Evolutionary conservation across 2,329 filamentous ascomycete genomes (phyloP).

Genomic region (Ophiosphaerella korrae): DNA sequence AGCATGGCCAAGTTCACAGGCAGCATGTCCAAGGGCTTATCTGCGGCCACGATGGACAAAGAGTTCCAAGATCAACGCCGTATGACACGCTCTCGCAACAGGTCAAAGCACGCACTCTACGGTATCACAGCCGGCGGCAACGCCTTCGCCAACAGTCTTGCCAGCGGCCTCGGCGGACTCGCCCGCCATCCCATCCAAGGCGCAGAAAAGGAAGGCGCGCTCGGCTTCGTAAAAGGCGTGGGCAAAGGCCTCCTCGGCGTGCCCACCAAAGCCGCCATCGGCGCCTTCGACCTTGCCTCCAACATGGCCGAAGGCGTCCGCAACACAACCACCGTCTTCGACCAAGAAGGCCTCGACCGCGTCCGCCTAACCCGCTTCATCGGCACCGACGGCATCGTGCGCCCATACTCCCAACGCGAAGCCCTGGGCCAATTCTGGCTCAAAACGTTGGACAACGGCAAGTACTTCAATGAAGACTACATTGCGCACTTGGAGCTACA

Average conservation of each 20-base stretch:
- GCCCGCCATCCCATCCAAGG: slow-evolving; percentile 94
- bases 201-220: slow-evolving; percentile 90
- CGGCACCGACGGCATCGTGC: slow-evolving; percentile 87
- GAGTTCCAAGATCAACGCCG: slow-evolving; percentile 96
- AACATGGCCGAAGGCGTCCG: slow-evolving; percentile 97
- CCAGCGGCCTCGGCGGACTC: slow-evolving; percentile 90
- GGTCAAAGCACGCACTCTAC: slow-evolving; percentile 95
- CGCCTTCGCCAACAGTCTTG: slow-evolving; percentile 88
- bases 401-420: slow-evolving; percentile 92
- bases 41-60: slow-evolving; percentile 94
- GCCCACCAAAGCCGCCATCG: slow-evolving; percentile 96
- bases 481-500: slow-evolving; percentile 94
- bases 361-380: slow-evolving; percentile 94
- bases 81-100: slow-evolving; percentile 89
- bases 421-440: slow-evolving; percentile 98
- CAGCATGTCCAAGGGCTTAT: slow-evolving; percentile 93
- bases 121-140: slow-evolving; percentile 95
- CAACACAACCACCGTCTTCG: slow-evolving; percentile 98
- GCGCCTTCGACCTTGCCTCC: slow-evolving; percentile 93
- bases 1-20: slow-evolving; percentile 98
- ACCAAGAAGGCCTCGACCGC: slow-evolving; percentile 90
- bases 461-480: slow-evolving; percentile 97
- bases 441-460: slow-evolving; percentile 96
- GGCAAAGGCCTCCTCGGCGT: slow-evolving; percentile 92
- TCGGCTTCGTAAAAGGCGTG: slow-evolving; percentile 96